These are phyloP conservation scores for Ilyonectria destructans DNA, from an alignment of 2,329 filamentous ascomycete species.

Conservation along the genomic window DNA sequence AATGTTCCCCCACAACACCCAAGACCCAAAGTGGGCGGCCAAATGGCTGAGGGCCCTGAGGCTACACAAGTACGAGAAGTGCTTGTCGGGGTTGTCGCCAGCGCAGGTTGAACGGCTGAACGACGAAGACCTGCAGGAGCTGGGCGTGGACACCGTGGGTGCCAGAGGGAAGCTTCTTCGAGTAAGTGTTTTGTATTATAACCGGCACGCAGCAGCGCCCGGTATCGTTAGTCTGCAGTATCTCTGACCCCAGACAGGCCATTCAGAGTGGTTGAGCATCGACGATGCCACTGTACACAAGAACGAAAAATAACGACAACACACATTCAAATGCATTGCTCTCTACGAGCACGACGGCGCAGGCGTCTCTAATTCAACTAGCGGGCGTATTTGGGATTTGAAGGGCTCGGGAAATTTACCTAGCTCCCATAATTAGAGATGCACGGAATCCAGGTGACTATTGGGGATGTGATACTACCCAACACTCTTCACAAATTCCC, in stretches of 20 bases:
- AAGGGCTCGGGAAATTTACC: background rate
- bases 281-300: background rate
- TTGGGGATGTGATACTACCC: background rate
- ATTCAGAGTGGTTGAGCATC: slow-evolving; percentile 39
- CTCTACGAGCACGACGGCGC: slow-evolving; percentile 19
- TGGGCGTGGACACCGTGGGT: slow-evolving; percentile 48
- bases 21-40: slow-evolving; percentile 46
- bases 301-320: slow-evolving; percentile 24
- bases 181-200: slow-evolving; percentile 31
- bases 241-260: slow-evolving; percentile 39
- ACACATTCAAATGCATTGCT: slow-evolving; percentile 22
- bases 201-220: too few species aligned
- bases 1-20: slow-evolving; percentile 41
- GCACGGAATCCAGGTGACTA: background rate
- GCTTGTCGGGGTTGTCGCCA: slow-evolving; percentile 43
- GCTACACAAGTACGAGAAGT: slow-evolving; percentile 48
- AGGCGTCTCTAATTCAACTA: slow-evolving; percentile 14
- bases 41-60: slow-evolving; percentile 49
- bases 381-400: slow-evolving; percentile 2
- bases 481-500: background rate
- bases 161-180: slow-evolving; percentile 47
- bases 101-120: slow-evolving; percentile 38
- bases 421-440: background rate
- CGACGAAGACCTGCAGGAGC: slow-evolving; percentile 42
- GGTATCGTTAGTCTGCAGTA: background rate